Evolutionary conservation across 2,329 filamentous ascomycete genomes (phyloP).

Genomic region (Thelonectria discophora): DNA sequence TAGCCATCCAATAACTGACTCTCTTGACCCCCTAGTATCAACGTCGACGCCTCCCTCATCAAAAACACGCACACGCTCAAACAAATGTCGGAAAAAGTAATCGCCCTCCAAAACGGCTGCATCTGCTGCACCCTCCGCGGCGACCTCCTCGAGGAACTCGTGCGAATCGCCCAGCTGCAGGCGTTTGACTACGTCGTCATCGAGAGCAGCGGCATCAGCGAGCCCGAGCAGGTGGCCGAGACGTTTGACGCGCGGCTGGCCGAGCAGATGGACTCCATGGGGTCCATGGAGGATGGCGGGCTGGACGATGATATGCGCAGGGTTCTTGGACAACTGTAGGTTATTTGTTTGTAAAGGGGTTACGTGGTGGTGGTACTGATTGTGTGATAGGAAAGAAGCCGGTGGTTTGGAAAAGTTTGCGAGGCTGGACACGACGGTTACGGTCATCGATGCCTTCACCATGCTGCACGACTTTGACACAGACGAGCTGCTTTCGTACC

Average conservation of each 20-base stretch:
- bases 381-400: constrained; percentile 52
- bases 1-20: constrained; percentile 1
- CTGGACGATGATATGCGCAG: constrained; percentile 49
- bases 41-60: constrained; percentile 71
- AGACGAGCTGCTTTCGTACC: constrained; percentile 70
- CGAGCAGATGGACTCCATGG: constrained; percentile 54
- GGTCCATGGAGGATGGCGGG: constrained; percentile 42
- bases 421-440: constrained; percentile 75
- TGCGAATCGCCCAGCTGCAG: constrained; percentile 67
- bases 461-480: constrained; percentile 78
- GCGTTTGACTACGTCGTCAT: constrained; percentile 77
- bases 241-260: constrained; percentile 70
- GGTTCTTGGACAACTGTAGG: constrained; percentile 50
- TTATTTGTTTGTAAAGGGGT: not conserved
- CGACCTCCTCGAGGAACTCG: constrained; percentile 75
- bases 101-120: constrained; percentile 76
- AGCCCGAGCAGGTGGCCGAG: constrained; percentile 78
- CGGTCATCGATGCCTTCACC: constrained; percentile 77
- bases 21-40: constrained; percentile 55
- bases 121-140: constrained; percentile 80
- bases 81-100: constrained; percentile 69
- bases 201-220: constrained; percentile 76
- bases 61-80: constrained; percentile 64
- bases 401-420: constrained; percentile 74
- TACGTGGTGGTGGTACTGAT: constrained; percentile 12